Base-by-base conservation (phyloP, 73 alveolate genomes). In the Uronychia setigera region DNA sequence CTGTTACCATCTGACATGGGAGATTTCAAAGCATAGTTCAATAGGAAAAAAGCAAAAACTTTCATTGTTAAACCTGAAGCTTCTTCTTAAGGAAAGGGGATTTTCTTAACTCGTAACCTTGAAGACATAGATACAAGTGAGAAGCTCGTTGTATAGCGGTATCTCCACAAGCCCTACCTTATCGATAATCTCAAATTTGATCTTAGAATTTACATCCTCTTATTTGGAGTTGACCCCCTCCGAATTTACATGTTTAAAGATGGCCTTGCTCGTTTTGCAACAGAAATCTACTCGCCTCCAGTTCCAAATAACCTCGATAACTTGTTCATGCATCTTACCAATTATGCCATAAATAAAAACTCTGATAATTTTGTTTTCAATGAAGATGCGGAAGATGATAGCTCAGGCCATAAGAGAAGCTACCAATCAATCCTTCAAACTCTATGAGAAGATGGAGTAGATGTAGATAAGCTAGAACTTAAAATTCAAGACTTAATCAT, bases 241-340 rank as follows among this genome's bases (percentile, higher is more conserved):
- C 92, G 99, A 90, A 92, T 95, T 33, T 97, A 86, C 86, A 87
- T 97, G 60, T 96, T 92, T 94, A 88, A 95, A 74, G 98, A 97
- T 86, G 99, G 99, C 0, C 89, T 97, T 80, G 99, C 98, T 0
- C 90, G 99, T 77, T 95, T 97, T 85, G 99, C 99, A 25, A 97
- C 99, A 5, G 98, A 96, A 74, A 95, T 89, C 78, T 97, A 97
- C 84, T 59, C 90, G 77, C 85, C 90, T 30, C 98, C 97, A 0
- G 74, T 85, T 31, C 92, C 92, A 58, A 74, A 82, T 35, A 96
- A 97, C 84, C 77, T 93, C 82, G 89, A 87, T 31, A 80, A 90
- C 60, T 80, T 79, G 67, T 90, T 59, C 83, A 84, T 85, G 30
- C 95, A 90, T 75, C 79, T 90, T 28, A 90, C 95, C 27, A 90